A percentile compares a stretch with the other conserved stretches of the same genome.
These are phyloP conservation scores for Byssoonygena ceratinophila DNA, from an alignment of 2,329 filamentous ascomycete species.

Conservation along the genomic window DNA sequence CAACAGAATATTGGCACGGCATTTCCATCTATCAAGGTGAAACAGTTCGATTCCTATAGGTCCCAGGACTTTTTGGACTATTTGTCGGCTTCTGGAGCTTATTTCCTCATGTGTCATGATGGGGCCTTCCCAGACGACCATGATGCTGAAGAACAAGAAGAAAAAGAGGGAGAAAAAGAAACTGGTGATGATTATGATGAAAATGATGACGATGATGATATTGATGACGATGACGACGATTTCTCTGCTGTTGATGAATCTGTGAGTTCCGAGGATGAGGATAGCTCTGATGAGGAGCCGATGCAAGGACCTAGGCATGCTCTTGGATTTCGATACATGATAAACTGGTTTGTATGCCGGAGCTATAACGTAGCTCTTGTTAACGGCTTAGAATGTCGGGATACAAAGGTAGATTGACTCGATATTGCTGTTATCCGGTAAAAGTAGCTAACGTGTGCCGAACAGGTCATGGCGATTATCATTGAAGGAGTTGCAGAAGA, in stretches of 20 bases:
- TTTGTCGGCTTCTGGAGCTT: conserved; percentile 44
- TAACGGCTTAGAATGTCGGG: conserved; percentile 52
- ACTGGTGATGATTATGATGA: conserved; percentile 14
- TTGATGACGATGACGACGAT: no score
- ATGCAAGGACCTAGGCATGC: not conserved
- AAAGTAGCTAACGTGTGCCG: not conserved
- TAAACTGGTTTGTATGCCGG: conserved; percentile 45
- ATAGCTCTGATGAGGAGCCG: conserved; percentile 6
- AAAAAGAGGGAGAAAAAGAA: not conserved
- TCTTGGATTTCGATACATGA: conserved; percentile 37
- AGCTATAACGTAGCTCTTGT: conserved; percentile 54
- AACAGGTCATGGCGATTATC: conserved; percentile 42
- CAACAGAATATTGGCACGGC: conserved; percentile 32
- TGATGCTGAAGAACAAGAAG: not conserved
- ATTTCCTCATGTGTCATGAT: conserved; percentile 61
- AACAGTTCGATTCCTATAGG: conserved; percentile 40
- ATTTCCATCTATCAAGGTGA: conserved; percentile 36
- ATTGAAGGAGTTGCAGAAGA: conserved; percentile 25
- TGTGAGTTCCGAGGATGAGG: conserved; percentile 20
- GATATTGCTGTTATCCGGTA: conserved; percentile 2
- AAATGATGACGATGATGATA: conserved; percentile 11
- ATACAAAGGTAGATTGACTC: conserved; percentile 46
- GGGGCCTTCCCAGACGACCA: conserved; percentile 29
- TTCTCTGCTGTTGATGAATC: conserved; percentile 10
- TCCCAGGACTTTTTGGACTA: conserved; percentile 47